phyloP scores from a whole-genome alignment of 1,284 basidiomycete genomes.

The Cutaneotrichosporon mucoides region DNA sequence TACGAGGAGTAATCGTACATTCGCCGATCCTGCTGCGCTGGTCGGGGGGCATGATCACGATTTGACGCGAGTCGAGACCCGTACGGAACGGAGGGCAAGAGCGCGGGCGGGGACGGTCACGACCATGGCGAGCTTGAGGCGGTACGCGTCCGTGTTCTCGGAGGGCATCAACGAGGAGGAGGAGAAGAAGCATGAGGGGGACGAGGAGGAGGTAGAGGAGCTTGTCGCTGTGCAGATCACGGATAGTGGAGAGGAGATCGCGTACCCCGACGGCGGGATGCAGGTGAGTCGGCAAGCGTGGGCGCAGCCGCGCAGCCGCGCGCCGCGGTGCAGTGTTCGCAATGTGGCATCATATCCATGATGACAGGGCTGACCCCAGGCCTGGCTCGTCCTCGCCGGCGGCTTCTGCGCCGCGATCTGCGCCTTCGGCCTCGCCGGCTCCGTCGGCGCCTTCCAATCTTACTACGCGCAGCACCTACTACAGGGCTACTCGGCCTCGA shows the following conservation, averaged over 20 bases:
- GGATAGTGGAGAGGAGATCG: conserved; percentile 18
- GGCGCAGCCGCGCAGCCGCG: no score
- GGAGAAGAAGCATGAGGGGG: not conserved
- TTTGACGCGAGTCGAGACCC: conserved; percentile 14
- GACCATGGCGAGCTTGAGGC: conserved; percentile 10
- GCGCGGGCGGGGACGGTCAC: conserved; percentile 13
- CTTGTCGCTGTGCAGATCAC: conserved; percentile 23
- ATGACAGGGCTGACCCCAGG: conserved; percentile 11
- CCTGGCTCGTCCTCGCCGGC: conserved; percentile 30
- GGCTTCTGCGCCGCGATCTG: conserved; percentile 36
- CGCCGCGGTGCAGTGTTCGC: not conserved
- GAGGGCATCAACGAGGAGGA: not conserved
- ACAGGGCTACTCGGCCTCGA: conserved; percentile 24
- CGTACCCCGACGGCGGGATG: conserved; percentile 28
- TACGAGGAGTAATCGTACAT: conserved; percentile 17
- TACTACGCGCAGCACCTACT: conserved; percentile 31
- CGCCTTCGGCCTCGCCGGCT: conserved; percentile 37
- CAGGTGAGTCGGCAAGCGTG: no score
- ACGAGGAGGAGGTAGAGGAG: conserved; percentile 13
- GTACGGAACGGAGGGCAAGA: conserved; percentile 11
- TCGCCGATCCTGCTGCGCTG: conserved; percentile 13
- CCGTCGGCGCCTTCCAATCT: conserved; percentile 38
- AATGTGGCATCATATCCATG: conserved; percentile 1
- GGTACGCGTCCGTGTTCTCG: not conserved
- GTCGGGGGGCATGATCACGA: conserved; percentile 8